Conservation (phyloP, 2,329 filamentous ascomycete genomes). For the Colletotrichum sp. region DNA sequence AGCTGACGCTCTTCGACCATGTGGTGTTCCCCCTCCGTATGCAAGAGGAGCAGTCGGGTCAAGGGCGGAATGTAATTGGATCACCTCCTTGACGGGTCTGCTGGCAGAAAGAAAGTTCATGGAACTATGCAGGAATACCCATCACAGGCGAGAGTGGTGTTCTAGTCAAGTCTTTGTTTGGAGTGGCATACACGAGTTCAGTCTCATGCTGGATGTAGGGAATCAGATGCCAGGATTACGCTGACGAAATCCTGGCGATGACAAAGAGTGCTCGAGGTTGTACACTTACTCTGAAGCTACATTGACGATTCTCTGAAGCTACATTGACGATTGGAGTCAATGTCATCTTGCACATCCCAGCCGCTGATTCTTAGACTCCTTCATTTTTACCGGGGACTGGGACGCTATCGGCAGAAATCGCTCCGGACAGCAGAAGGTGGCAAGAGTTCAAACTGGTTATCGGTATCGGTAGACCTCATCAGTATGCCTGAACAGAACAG, state of each 20-base stretch:
- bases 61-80: neutral
- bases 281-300: neutral
- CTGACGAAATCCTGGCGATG: neutral
- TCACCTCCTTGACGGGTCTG: neutral
- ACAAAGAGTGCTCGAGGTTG: neutral
- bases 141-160: neutral
- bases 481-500: neutral
- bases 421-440: neutral
- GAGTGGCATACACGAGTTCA: neutral
- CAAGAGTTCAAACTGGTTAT: neutral
- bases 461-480: neutral
- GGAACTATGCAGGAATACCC: neutral
- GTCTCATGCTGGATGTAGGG: neutral
- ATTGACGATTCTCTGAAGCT: neutral
- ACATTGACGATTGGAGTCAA: neutral
- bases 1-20: neutral
- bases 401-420: neutral
- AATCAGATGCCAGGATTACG: neutral
- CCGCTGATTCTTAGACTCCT: neutral
- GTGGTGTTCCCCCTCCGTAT: neutral
- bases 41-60: neutral
- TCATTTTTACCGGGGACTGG: accelerated
- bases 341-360: neutral
- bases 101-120: neutral
- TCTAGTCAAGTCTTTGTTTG: neutral